A percentile compares a stretch with the other conserved stretches of the same genome.
Evolutionary conservation across 495 filamentous ascomycete species (phyloP).

Genomic region (Penicillium verhagenii): DNA sequence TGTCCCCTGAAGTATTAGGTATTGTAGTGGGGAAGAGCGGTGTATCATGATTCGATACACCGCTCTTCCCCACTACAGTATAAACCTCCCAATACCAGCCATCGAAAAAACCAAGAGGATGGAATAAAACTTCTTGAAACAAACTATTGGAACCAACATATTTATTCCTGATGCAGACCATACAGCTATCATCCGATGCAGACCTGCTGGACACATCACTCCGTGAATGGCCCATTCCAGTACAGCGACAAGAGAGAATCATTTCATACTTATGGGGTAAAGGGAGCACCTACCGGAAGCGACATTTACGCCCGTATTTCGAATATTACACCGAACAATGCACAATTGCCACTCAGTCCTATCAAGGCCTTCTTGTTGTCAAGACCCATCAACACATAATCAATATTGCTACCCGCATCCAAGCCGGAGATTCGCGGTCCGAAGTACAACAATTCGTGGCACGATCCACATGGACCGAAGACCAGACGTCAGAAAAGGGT

Average conservation of each 20-base stretch:
- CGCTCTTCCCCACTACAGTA: no score
- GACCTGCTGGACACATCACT: background rate
- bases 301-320: background rate
- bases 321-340: conserved; percentile 1
- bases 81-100: no score
- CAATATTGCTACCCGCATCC: background rate
- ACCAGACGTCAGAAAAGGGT: background rate
- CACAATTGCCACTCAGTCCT: background rate
- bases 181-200: background rate
- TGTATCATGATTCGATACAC: no score
- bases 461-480: background rate
- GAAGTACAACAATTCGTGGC: background rate
- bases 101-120: no score
- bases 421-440: background rate
- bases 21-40: no score
- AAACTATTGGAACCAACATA: no score
- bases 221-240: background rate
- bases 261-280: background rate
- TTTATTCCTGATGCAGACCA: no score
- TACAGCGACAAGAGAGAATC: background rate
- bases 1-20: no score
- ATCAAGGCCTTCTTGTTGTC: background rate
- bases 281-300: background rate
- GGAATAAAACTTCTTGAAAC: no score
- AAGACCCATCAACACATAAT: background rate